Evolutionary conservation across 1,284 basidiomycete genomes (phyloP).

Genomic region (Wallemia ichthyophaga): DNA sequence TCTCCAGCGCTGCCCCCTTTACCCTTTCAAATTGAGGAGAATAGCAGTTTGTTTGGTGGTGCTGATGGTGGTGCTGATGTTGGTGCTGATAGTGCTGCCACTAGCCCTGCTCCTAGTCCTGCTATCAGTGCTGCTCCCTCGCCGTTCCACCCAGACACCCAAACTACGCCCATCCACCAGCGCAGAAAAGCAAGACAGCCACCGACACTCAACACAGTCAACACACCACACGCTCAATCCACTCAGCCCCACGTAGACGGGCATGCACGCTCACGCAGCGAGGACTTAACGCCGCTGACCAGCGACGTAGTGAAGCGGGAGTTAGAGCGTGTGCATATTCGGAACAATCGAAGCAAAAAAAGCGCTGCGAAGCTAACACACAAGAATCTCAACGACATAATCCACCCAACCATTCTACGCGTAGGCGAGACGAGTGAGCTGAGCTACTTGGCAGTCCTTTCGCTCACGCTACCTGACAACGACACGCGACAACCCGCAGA

Average conservation of each 20-base stretch:
- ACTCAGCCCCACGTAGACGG: too few relatives aligned
- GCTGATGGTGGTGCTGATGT: too few relatives aligned
- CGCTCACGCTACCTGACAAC: not conserved
- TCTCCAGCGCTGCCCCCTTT: not conserved
- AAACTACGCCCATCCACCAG: not conserved
- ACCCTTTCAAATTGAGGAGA: not conserved
- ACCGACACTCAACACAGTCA: not conserved
- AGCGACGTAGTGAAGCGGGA: not conserved
- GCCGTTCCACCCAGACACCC: not conserved
- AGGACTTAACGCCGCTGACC: not conserved
- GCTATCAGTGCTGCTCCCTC: too few relatives aligned
- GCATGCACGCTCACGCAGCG: not conserved
- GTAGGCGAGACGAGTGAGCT: not conserved
- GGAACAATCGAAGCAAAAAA: not conserved
- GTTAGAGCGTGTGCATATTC: not conserved
- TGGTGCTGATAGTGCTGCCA: too few relatives aligned
- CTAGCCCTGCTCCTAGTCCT: too few relatives aligned
- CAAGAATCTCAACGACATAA: not conserved
- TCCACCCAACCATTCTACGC: not conserved
- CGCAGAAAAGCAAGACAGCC: not conserved
- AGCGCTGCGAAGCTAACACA: not conserved
- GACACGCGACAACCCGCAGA: not conserved
- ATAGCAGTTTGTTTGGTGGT: not conserved
- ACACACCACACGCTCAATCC: not conserved
- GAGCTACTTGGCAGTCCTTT: not conserved